Evolutionary conservation across 257 asterid genomes (phyloP), one percentile per base, ranked within the genome.

Genomic region (Ballota nigra): DNA sequence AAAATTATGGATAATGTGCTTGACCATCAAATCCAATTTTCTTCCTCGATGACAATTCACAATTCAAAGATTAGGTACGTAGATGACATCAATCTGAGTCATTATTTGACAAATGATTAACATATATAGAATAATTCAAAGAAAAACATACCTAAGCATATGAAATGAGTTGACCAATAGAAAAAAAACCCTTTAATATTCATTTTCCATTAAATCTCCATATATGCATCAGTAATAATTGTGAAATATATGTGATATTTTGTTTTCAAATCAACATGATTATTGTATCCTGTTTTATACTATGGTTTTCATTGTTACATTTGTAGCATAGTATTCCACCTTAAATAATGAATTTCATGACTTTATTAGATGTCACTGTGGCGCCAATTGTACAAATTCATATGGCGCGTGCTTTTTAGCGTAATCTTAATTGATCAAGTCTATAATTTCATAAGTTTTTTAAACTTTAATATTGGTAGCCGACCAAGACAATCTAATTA

Each of bases 61-160:
- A 74, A 1, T 6, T 18, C 24, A 53, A 41, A 49, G 43, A 55
- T 31, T 6, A 59, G 40, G 8, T 41, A 12, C 59, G 73, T 68
- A 69, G 70, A 49, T 80, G 82, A 80, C 81, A 72, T 64, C 74
- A 45, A 80, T 53, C 70, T 26, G 79, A 80, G 74, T 80, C 84
- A 53, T 66, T 60, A 6, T 59, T 70, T 62, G 38, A 61, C 22
- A 8, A 62, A 31, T 56, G 6, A 6, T 41, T 6, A 22, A 5
- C 5, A 9, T 23, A 38, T 3, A 40, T 12, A 0, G 49, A 40
- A 40, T 3, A 3, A 40, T 40, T 40, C 49, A 40, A 11, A n/a
- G n/a, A n/a, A n/a, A n/a, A n/a, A n/a, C n/a, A n/a, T n/a, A n/a
- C n/a, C n/a, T n/a, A n/a, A n/a, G n/a, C n/a, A n/a, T n/a, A n/a